Conservation (phyloP, 345 rosid genomes). For the Noccaea caerulescens region DNA sequence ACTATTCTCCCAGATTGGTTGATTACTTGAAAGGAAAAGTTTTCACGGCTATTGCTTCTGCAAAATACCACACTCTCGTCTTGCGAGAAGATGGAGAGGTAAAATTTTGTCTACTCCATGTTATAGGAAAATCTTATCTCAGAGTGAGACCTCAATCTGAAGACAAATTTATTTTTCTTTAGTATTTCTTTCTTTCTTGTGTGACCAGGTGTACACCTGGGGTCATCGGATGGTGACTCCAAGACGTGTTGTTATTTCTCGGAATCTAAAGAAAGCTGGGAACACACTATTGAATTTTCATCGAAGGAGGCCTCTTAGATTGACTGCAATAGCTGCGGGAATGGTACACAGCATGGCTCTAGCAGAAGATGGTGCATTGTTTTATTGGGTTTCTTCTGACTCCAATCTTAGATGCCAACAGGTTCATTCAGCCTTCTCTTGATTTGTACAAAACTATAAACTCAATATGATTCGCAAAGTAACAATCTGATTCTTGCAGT, state of each 20-base stretch:
- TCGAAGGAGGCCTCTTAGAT: slow-evolving; percentile 67
- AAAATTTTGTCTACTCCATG: slow-evolving; percentile 22
- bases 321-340: slow-evolving; percentile 87
- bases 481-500: slow-evolving; percentile 46
- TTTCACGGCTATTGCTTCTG: slow-evolving; percentile 64
- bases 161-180: slow-evolving; percentile 34
- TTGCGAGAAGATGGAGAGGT: slow-evolving; percentile 93
- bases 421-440: slow-evolving; percentile 50
- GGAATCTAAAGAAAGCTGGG: slow-evolving; percentile 80
- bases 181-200: slow-evolving; percentile 35
- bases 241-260: slow-evolving; percentile 69
- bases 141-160: slow-evolving; percentile 3
- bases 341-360: slow-evolving; percentile 93
- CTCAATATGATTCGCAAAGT: background rate
- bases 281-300: slow-evolving; percentile 71
- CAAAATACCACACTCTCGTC: slow-evolving; percentile 90
- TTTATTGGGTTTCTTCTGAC: slow-evolving; percentile 93
- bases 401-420: slow-evolving; percentile 88
- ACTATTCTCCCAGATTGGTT: slow-evolving; percentile 88
- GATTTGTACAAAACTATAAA: background rate
- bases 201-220: slow-evolving; percentile 85
- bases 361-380: slow-evolving; percentile 86
- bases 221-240: slow-evolving; percentile 97
- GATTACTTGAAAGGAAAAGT: slow-evolving; percentile 89
- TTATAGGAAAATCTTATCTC: background rate